Evolutionary conservation across 257 asterid species (phyloP), one percentile per base, ranked within the genome.

Genomic region (Solanum dulcamara): DNA sequence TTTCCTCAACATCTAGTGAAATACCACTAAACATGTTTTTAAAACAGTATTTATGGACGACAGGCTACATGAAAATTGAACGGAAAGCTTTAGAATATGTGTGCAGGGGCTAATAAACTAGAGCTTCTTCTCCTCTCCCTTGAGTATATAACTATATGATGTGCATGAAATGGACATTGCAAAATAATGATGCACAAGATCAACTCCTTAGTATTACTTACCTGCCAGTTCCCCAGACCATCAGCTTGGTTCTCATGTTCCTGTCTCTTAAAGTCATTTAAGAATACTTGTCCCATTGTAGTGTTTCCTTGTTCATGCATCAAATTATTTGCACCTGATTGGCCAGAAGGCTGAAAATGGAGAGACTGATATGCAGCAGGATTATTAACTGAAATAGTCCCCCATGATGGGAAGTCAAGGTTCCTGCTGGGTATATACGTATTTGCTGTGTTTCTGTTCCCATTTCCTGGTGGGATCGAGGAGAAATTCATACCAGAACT

Each of bases 171-270:
- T 79, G 60, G 64, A 30, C 38, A 48, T 17, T 26, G 26, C 20
- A 79, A 79, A 79, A 79, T 28, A 79, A 48, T 17, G 83, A 48
- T 48, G 64, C 64, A 79, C 83, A 79, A 48, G 64, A 72, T 79
- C 60, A 48, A 62, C 40, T 33, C 38, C 57, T 88, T 81, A 53
- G 71, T 33, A 24, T 84, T 33, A 35, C 57, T 57, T 91, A 94
- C 99, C 97, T 94, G 96, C 95, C 96, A 92, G 85, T 90, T 92
- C 81, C 90, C 93, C 87, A 89, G 79, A 86, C 91, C 89, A 89
- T 87, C 90, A 37, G 90, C 84, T 83, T 38, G 87, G 85, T 72
- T 87, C 86, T 86, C 88, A 59, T 85, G 86, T 81, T 89, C 93
- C 86, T 89, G 93, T 83, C 85, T 86, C 35, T 91, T 84, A 51